A percentile compares a stretch with the other conserved stretches of the same genome.
Conservation (phyloP, 169 alveolate genomes). For the Eimeria zaria region DNA sequence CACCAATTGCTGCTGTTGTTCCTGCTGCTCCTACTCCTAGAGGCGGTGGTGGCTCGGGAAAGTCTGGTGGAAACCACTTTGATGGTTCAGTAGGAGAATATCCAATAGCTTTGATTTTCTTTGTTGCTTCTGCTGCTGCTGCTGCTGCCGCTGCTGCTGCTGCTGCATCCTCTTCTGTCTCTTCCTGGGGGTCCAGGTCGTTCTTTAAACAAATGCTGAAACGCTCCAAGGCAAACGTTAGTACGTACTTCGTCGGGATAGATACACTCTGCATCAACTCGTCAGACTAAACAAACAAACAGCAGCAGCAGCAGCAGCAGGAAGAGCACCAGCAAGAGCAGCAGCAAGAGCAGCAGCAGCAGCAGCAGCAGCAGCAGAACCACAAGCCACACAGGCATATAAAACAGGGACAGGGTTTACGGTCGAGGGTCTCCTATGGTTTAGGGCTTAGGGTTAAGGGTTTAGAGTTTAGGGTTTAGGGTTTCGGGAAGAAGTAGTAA, state of each 20-base stretch:
- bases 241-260: conserved; percentile 87
- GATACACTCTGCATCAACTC: conserved; percentile 87
- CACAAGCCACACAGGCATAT: too few species aligned
- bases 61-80: conserved; percentile 33
- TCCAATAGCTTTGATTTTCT: conserved; percentile 45
- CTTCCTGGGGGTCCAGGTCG: conserved; percentile 62
- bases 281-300: conserved; percentile 73
- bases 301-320: neutral
- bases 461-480: neutral
- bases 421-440: too few species aligned
- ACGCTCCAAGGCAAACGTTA: conserved; percentile 86
- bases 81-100: conserved; percentile 58
- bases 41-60: conserved; percentile 55
- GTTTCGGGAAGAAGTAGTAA: neutral
- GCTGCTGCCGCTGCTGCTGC: too few species aligned
- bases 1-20: conserved; percentile 15
- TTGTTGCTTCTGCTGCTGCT: conserved; percentile 1
- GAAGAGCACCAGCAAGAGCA: neutral
- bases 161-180: conserved; percentile 36
- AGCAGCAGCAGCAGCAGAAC: too few species aligned
- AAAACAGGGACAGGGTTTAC: too few species aligned
- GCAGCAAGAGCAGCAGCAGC: too few species aligned
- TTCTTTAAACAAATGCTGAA: conserved; percentile 87
- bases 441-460: neutral
- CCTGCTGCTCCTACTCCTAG: conserved; percentile 24